Percentiles rank a stretch among this genome's conserved stretches.
Conservation (phyloP, 2,329 filamentous ascomycete species). For the Huntiella savannae region DNA sequence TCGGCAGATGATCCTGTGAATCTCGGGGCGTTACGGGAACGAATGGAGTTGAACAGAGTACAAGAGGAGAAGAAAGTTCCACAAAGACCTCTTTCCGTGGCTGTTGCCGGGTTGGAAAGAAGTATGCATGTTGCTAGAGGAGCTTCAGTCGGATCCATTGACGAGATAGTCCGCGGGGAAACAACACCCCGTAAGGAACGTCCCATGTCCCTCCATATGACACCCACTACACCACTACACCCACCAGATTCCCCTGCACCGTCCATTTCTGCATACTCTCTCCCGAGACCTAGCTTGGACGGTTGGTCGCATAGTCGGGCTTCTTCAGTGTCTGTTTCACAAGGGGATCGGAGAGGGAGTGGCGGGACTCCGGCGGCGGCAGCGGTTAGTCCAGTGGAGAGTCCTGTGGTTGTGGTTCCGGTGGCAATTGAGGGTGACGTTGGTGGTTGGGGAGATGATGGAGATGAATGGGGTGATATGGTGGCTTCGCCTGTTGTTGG, state of each 20-base stretch:
- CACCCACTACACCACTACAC: background rate
- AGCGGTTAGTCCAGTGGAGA: no score
- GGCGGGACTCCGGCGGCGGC: no score
- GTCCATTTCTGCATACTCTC: no score
- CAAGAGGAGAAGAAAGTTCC: conserved; percentile 21
- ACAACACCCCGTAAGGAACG: conserved; percentile 1
- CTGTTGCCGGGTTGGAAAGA: conserved; percentile 3
- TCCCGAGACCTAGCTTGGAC: no score
- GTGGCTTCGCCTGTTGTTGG: conserved; percentile 16
- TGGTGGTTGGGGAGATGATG: conserved; percentile 17
- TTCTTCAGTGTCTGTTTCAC: no score
- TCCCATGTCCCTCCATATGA: background rate
- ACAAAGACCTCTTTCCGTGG: conserved; percentile 5
- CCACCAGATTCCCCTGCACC: background rate
- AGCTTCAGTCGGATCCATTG: conserved; percentile 2
- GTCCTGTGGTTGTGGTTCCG: no score
- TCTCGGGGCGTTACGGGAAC: conserved; percentile 11
- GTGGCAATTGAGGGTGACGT: background rate
- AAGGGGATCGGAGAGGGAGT: no score
- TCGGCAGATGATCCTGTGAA: conserved; percentile 12
- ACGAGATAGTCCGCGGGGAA: background rate
- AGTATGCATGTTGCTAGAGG: conserved; percentile 10
- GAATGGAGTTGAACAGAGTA: conserved; percentile 8
- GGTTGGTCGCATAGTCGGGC: no score
- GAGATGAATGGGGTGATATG: conserved; percentile 45